Conservation (phyloP, 2,329 filamentous ascomycete genomes). For the Penicillium frequentans region DNA sequence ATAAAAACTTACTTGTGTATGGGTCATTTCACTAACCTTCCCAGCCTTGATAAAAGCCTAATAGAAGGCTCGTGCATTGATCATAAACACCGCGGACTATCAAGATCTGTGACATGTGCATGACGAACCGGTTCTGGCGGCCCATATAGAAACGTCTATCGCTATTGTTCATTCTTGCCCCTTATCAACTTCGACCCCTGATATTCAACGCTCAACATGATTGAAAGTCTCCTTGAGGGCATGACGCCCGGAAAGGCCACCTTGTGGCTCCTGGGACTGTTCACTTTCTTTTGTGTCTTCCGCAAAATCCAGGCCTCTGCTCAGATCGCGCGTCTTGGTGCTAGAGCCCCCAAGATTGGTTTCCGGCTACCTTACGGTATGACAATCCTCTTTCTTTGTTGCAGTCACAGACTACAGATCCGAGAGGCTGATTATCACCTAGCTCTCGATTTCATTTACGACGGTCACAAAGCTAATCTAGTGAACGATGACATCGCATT, state of each 20-base stretch:
- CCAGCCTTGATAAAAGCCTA: not conserved
- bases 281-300: conserved; percentile 38
- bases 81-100: not conserved
- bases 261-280: conserved; percentile 39
- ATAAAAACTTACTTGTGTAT: not conserved
- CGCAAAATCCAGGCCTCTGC: conserved; percentile 30
- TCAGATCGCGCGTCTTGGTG: conserved; percentile 34
- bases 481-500: conserved; percentile 59
- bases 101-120: not conserved
- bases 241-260: conserved; percentile 45
- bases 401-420: not conserved
- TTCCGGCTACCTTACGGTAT: conserved; percentile 39
- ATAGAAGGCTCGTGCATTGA: not conserved
- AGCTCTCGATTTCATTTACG: conserved; percentile 66
- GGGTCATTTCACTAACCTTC: conserved; percentile 1
- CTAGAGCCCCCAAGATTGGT: conserved; percentile 33
- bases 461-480: conserved; percentile 55
- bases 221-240: conserved; percentile 50
- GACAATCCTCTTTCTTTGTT: not conserved
- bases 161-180: not conserved
- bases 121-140: not conserved
- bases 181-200: not conserved
- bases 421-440: conserved; percentile 6
- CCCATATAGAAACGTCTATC: not conserved
- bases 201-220: conserved; percentile 34